Base-by-base conservation (phyloP, 805 yeast species). In the Pichia rugopelliculosa region DNA sequence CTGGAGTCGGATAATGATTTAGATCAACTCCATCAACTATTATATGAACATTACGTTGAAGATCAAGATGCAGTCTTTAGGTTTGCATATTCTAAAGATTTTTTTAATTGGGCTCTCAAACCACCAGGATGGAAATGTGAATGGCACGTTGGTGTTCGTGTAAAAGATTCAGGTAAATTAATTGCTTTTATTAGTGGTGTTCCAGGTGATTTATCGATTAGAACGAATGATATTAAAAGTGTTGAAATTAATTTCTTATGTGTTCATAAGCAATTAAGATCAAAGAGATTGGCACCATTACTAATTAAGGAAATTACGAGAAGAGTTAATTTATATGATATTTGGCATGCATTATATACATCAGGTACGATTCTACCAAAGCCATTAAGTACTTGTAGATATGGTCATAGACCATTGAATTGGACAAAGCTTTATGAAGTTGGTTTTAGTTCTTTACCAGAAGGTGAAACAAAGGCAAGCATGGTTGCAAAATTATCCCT, bases 301-400 rank as follows among this genome's bases (percentile, higher is more conserved):
- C 71, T 93, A 59, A 93, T 93, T 65, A 86, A 86, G 59, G 99
- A 93, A 66, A 84, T 93, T 55, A 93, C 98, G 4, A 77, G 99
- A 62, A 76, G 98, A 56, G 93, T 93, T 53, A 91, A 93, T 67
- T 75, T 78, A 53, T 73, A 75, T 39, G 79, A 86, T 50, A 85
- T 90, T 51, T 93, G 97, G 96, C 97, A 90, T 65, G 99, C 98
- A 0, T 74, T 93, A 51, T 88, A 87, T 67, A 91, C 99, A 10
- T 96, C 91, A 0, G 99, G 98, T 11, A 80, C 82, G 3, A 82
- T 88, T 2, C 72, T 93, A 48, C 99, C 99, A 21, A 81, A 90
- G n/a, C 99, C 99, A 0, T 78, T 91, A 5, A 72, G 95, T 12
- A 80, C 87, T 2, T 83, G 95, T 62, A 77, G 97, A 51, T 93